Base-by-base conservation (phyloP, 805 yeast species). In the Ogataea nitratoaversa region DNA sequence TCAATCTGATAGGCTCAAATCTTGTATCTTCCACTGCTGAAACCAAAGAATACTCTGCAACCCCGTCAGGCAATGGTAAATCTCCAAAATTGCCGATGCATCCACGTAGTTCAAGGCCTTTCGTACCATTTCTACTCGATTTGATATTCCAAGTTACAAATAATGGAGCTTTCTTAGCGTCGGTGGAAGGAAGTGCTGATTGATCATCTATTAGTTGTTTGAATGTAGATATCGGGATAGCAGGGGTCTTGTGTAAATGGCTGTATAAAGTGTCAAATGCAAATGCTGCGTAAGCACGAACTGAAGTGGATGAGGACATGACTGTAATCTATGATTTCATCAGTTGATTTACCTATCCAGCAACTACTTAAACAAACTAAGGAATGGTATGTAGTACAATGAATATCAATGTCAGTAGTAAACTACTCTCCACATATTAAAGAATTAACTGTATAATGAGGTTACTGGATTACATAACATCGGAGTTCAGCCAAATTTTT, bases 31-130 rank as follows among this genome's bases (percentile, higher is more conserved):
- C 77, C 7, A 88, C 63, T 0, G 95, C 96, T 33, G 90, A 79
- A 28, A 71, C 63, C 14, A 82, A 38, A 0, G 96, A 71, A 55
- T 81, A 91, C 29, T 70, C 68, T 18, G 65, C 58, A 3, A 89
- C 71, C 0, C 93, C 96, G 1, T 54, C 37, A 14, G 72, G 79
- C 2, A 85, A 50, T 0, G 72, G 68, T 41, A 73, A 59, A 13
- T 74, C 63, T 16, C 70, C 66, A 58, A 93, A 93, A 0, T 96
- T 90, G 1, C 99, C 99, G 40, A 91, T 93, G 56, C 99, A 91
- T 0, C 99, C 99, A 32, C 98, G 68, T 35, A 91, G 66, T 12
- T 66, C 63, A 19, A 62, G 56, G 1, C 60, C 54, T 8, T 44
- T 56, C 7, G n/a, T n/a, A 12, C 29, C 32, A 19, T 19, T 19